Evolutionary conservation across 176 grass and related monocot species (phyloP).

Genomic region (Melocanna baccifera): DNA sequence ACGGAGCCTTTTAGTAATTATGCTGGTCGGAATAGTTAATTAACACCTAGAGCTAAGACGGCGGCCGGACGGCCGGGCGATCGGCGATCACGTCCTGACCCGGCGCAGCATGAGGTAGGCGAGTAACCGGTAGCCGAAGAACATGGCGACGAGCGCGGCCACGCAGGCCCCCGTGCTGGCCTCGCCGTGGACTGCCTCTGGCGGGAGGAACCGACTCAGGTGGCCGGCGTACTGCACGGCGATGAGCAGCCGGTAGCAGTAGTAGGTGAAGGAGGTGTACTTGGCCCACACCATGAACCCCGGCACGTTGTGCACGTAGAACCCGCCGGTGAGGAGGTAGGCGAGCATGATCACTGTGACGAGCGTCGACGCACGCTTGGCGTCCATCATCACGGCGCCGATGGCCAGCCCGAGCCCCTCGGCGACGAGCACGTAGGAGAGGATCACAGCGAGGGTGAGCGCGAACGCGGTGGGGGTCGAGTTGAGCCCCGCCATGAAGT

Average conservation of each 20-base stretch:
- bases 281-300: conserved; percentile 80
- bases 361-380: conserved; percentile 78
- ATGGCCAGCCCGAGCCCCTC: conserved; percentile 75
- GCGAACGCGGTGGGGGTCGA: conserved; percentile 51
- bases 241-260: conserved; percentile 83
- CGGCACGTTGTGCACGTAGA: conserved; percentile 82
- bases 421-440: conserved; percentile 76
- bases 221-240: conserved; percentile 62
- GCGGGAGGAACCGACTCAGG: background rate
- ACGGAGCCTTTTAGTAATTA: background rate
- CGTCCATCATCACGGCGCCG: conserved; percentile 84
- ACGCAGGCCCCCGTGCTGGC: conserved; percentile 23
- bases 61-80: background rate
- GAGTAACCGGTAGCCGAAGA: conserved; percentile 67
- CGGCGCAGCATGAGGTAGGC: conserved; percentile 73
- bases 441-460: conserved; percentile 60
- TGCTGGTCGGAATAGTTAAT: background rate
- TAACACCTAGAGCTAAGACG: background rate
- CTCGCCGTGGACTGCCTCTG: conserved; percentile 14
- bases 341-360: conserved; percentile 83
- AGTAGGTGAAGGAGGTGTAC: conserved; percentile 94
- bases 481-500: conserved; percentile 90
- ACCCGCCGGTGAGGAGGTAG: conserved; percentile 84
- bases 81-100: conserved; percentile 38
- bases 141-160: conserved; percentile 59